phyloP scores from a whole-genome alignment of 257 asterid species.

The Catharanthus roseus region DNA sequence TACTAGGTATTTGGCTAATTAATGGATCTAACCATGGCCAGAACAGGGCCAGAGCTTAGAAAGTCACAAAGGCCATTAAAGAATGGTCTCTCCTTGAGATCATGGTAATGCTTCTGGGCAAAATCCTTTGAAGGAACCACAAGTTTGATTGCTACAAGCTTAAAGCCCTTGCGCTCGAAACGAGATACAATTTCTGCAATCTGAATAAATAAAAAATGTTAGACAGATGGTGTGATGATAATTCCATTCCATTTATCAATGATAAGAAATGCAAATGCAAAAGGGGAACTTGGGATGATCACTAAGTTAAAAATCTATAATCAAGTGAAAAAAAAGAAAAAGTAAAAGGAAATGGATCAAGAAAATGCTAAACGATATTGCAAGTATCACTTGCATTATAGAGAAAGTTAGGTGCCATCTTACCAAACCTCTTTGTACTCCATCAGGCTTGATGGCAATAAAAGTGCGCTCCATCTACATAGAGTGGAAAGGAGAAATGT shows the following conservation, averaged over 20 bases:
- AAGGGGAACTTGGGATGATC: neutral
- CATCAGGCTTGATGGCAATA: slow-evolving; percentile 99
- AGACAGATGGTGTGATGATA: slow-evolving; percentile 7
- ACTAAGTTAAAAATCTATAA: neutral
- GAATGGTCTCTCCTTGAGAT: slow-evolving; percentile 93
- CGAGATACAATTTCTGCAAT: slow-evolving; percentile 88
- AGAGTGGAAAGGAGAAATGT: slow-evolving; percentile 11
- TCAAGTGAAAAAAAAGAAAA: neutral
- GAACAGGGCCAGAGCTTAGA: slow-evolving; percentile 98
- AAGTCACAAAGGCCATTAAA: slow-evolving; percentile 87
- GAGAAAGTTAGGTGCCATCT: slow-evolving; percentile 7
- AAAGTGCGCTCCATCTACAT: slow-evolving; percentile 83
- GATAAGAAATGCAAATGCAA: neutral
- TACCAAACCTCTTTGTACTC: slow-evolving; percentile 99
- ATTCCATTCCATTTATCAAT: neutral
- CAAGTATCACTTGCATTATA: slow-evolving; percentile 9
- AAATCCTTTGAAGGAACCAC: slow-evolving; percentile 84
- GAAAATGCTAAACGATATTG: neutral
- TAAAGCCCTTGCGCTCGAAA: slow-evolving; percentile 90
- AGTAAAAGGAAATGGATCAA: slow-evolving; percentile 1
- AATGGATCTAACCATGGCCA: slow-evolving; percentile 73
- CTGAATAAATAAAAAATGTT: slow-evolving; percentile 35
- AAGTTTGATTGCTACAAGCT: slow-evolving; percentile 86
- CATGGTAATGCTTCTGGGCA: slow-evolving; percentile 87
- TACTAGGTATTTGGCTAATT: slow-evolving; percentile 9